Evolutionary conservation across 2,329 filamentous ascomycete genomes (phyloP), one percentile per base, ranked within the genome.

Genomic region (Clarireedia hainanense): DNA sequence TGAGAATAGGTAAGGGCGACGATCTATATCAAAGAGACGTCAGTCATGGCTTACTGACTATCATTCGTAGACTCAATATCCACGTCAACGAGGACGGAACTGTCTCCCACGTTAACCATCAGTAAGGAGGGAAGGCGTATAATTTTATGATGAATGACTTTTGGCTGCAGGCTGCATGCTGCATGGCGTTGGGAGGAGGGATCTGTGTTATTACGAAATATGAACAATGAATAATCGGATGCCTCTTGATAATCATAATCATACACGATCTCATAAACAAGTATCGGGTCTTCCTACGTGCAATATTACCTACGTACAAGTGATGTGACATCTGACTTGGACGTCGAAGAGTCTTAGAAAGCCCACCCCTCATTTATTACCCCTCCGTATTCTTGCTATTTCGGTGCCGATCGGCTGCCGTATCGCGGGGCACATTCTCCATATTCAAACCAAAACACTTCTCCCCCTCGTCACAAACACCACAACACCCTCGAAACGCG

Each of bases 1-100:
- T 15, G 62, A 64, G 15, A 60, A 69, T n/a, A 63, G 67, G 67
- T 68, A 42, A 61, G 60, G 24, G 27, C 10, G 30, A 34, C 30
- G 10, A 14, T 34, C 12, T 3, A 12, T 34, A 34, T 2, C 30
- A 4, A 14, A 12, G 12, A 34, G 10, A 34, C 12, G 30, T 3
- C 12, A 4, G 10, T 14, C 30, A 14, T 23, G 23, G 15, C 10
- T 10, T n/a, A n/a, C 55, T 61, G 45, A 63, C 34, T 0, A 15
- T 1, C 23, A 20, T 20, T 26, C 71, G 78, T 55, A 73, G 82
- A 43, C 72, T 86, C 59, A 85, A 85, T 57, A 74, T 86, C 23
- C 76, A 82, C 61, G 65, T 85, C 52, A 76, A 76, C 57, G 78
- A 83, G 30, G 79, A 84, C 56, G 82, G 82, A 49, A 81, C 77